These are phyloP conservation scores for Carex arenaria DNA, from an alignment of 202 grass and related monocot species.

Conservation along the genomic window DNA sequence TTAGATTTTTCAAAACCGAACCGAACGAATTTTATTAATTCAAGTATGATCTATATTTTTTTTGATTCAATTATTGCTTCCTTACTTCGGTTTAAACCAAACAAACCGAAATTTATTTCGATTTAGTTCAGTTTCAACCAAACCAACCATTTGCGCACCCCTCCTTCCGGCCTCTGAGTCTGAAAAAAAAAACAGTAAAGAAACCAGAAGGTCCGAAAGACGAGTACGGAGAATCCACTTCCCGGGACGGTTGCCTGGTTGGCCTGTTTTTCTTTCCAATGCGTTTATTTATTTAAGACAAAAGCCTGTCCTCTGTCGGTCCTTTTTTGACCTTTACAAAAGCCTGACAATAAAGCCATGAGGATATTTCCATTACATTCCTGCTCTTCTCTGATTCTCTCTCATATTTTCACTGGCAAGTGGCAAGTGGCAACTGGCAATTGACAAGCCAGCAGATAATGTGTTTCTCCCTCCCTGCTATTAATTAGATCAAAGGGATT, in stretches of 20 bases:
- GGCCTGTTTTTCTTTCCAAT: background rate
- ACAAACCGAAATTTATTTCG: too few species aligned
- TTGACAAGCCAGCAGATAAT: background rate
- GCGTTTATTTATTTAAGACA: conserved; percentile 10
- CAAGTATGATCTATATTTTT: too few species aligned
- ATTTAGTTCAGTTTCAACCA: too few species aligned
- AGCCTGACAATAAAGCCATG: background rate
- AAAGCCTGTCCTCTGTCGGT: conserved; percentile 9
- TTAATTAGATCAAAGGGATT: background rate
- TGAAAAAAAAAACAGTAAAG: background rate
- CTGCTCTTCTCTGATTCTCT: background rate
- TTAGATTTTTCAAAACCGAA: too few species aligned
- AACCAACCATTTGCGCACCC: too few species aligned
- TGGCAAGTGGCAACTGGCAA: background rate
- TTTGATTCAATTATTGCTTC: too few species aligned
- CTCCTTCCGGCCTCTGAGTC: background rate
- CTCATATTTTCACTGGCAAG: background rate
- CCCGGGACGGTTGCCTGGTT: background rate
- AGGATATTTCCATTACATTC: conserved; percentile 5
- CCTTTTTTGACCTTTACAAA: background rate
- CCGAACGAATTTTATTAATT: too few species aligned
- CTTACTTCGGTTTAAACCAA: too few species aligned
- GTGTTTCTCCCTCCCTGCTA: background rate
- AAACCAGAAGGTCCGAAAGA: background rate
- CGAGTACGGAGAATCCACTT: conserved; percentile 10